Base-by-base conservation (phyloP, 768 basidiomycete genomes). In the Russula abietina region DNA sequence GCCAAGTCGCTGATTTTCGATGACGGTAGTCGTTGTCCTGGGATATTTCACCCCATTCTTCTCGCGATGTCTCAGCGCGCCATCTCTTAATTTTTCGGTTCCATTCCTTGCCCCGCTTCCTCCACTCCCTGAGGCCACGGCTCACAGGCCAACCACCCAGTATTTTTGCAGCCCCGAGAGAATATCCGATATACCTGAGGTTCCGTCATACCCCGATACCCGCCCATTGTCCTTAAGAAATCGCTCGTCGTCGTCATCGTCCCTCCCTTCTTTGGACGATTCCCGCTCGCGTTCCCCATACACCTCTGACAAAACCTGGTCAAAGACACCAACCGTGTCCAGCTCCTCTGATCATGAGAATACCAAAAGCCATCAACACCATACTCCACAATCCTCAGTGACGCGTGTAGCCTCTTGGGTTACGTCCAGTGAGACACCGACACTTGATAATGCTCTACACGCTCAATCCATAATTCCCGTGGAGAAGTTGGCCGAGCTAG, bases 401-500 rank as follows among this genome's bases (percentile, higher is more conserved):
- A 64, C 39, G 24, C 63, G 33, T 51, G 63, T 56, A 12, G 54
- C 46, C 22, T 64, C 63, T 43, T 64, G 63, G 63, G 60, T 60
- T 33, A 55, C 61, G 3, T 57, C 60, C 17, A 61, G 61, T 26
- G 67, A 67, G 39, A 61, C 65, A 4, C 61, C 67, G 4, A 62
- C 57, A 5, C 56, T 67, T 50, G 67, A 66, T 19, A 66, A 62
- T 24, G 49, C 53, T n/a, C 45, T 56, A 8, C 60, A 50, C 39
- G 65, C 67, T 24, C 64, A 62, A 33, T 67, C 67, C 17, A 46
- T 67, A 12, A 30, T 67, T 22, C 67, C 67, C 1, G 32, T 57
- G n/a, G 54, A 66, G 22, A 59, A 28, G 39, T 52, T 86, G 5
- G 73, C 74, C 59, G 71, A 71, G 30, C 70, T 87, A 65, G 83